These are phyloP conservation scores for Torrubiellomyces zombiae DNA, from an alignment of 2,329 filamentous ascomycete genomes.

Conservation along the genomic window DNA sequence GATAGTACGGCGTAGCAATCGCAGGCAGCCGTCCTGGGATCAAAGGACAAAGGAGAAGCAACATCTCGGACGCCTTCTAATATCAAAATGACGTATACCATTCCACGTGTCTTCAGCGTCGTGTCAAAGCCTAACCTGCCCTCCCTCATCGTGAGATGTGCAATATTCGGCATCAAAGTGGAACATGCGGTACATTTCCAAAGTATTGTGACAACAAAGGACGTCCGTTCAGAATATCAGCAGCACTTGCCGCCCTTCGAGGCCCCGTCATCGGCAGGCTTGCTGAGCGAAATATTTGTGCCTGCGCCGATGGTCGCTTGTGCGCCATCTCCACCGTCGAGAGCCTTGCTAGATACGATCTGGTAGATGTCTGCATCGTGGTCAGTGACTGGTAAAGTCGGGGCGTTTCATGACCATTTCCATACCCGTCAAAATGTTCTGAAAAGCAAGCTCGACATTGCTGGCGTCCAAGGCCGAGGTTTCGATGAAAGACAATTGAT, in stretches of 20 bases:
- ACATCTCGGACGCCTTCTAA: constrained; percentile 23
- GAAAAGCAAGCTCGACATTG: constrained; percentile 98
- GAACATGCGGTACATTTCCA: constrained; percentile 17
- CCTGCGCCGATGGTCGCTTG: constrained; percentile 67
- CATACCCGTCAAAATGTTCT: constrained; percentile 96
- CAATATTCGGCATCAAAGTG: constrained; percentile 15
- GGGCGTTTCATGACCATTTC: too few species aligned
- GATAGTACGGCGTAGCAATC: constrained; percentile 21
- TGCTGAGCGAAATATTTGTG: constrained; percentile 73
- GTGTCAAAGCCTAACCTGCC: constrained; percentile 11
- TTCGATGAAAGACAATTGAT: constrained; percentile 97
- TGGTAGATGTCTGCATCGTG: constrained; percentile 92
- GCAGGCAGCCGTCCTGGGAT: constrained; percentile 20
- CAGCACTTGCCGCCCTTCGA: constrained; percentile 72
- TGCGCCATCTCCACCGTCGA: constrained; percentile 73
- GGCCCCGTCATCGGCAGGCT: constrained; percentile 59
- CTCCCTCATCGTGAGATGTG: constrained; percentile 16
- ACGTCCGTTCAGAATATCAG: constrained; percentile 26
- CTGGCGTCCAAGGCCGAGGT: constrained; percentile 96
- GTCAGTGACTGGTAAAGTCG: too few species aligned
- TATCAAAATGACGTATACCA: constrained; percentile 18
- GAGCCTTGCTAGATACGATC: constrained; percentile 93
- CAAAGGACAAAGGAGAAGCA: constrained; percentile 22
- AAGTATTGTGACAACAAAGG: constrained; percentile 12
- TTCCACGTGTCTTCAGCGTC: constrained; percentile 16